Conservation (phyloP, 768 basidiomycete species). For the Cyathus striatus region DNA sequence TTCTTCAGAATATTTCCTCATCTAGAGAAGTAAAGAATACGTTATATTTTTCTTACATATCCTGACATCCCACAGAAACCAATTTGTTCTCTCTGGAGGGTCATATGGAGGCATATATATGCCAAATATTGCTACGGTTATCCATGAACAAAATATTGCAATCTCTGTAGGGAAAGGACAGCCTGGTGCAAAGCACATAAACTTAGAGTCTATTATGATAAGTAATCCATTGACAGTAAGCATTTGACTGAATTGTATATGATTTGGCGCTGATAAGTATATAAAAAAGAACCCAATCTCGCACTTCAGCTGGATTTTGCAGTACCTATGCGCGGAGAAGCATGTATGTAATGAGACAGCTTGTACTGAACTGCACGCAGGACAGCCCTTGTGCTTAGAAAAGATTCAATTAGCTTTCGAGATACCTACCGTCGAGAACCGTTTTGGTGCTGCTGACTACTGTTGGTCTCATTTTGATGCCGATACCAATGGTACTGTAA, state of each 20-base stretch:
- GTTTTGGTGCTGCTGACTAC: conserved; percentile 4
- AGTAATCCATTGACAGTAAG: conserved; percentile 20
- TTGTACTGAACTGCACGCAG: conserved; percentile 15
- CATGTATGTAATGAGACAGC: conserved; percentile 23
- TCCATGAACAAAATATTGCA: conserved; percentile 23
- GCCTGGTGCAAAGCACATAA: conserved; percentile 16
- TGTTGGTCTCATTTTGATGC: conserved; percentile 5
- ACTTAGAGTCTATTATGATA: conserved; percentile 25
- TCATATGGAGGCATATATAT: conserved; percentile 30
- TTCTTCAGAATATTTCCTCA: conserved; percentile 21
- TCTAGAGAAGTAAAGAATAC: conserved; percentile 7
- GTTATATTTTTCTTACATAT: neutral
- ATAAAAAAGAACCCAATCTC: conserved; percentile 22
- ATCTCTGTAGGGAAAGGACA: conserved; percentile 10
- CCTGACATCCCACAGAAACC: conserved; percentile 9
- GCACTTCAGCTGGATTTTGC: conserved; percentile 22
- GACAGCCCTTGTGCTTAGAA: conserved; percentile 20
- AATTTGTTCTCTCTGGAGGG: conserved; percentile 21
- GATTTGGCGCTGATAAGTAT: neutral
- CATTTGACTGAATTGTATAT: neutral
- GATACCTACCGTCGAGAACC: conserved; percentile 5
- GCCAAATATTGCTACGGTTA: conserved; percentile 28
- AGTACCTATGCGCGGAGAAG: conserved; percentile 17
- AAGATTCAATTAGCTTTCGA: conserved; percentile 12
- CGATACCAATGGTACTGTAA: conserved; percentile 10